Evolutionary conservation across 2,329 filamentous ascomycete genomes (phyloP), one percentile per base, ranked within the genome.

Genomic region (Hymenoscyphus salicellus): DNA sequence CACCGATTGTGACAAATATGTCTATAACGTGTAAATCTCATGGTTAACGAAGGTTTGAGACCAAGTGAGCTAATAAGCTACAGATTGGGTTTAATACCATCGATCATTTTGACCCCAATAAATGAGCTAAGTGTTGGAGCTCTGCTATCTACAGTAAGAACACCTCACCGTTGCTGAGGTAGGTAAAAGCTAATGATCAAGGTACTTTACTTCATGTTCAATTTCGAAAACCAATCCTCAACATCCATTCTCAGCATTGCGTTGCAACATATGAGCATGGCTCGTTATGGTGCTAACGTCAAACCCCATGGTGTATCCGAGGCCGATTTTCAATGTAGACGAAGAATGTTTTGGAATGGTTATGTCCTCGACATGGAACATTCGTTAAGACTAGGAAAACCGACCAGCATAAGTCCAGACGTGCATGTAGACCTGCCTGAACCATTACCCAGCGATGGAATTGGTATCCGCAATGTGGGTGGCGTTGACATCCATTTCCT

Each of bases 171-270:
- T 20, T 30, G 30, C 6, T 26, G 30, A 20, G n/a, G n/a, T 26
- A 20, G 20, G n/a, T n/a, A 26, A 16, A 26, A 10, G 17, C 28
- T 63, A 41, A 60, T 46, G 3, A 16, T 6, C 23, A 36, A 68
- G 66, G 58, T 56, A 6, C 43, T 64, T 36, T 68, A 61, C 30
- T 68, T 68, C 41, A 63, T 68, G 62, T 58, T 68, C 30, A 57
- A 55, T 23, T 61, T 60, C 28, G 66, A 68, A 32, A 61, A 64
- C 28, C 59, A 63, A 16, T 20, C 60, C 36, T 60, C 66, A 23
- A 60, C 43, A 14, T 58, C 58, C 14, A 64, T 68, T n/a, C 59
- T 66, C 14, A 59, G 41, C 16, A 20, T 55, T 17, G 64, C 64
- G 16, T 55, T 68, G 30, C 66, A 66, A 60, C 65, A 64, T 26